Evolutionary conservation across 495 filamentous ascomycete species (phyloP).

Genomic region (Aspergillus sclerotioniger): DNA sequence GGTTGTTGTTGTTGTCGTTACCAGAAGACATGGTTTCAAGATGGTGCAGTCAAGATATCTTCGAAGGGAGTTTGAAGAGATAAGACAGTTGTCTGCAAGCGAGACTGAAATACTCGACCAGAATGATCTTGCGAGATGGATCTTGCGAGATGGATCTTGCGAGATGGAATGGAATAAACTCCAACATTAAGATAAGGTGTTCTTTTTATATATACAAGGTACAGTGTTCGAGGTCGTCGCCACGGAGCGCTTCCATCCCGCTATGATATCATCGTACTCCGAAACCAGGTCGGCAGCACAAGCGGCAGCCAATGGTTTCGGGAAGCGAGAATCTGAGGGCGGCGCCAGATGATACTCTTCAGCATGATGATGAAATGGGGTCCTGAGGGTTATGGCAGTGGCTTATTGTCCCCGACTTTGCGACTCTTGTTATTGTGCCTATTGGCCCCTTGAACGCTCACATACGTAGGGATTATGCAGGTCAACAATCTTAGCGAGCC

Average conservation of each 20-base stretch:
- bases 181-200: background rate
- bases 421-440: background rate
- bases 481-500: background rate
- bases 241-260: background rate
- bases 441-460: background rate
- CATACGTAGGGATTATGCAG: background rate
- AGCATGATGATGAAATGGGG: background rate
- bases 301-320: background rate
- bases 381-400: background rate
- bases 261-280: background rate
- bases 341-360: background rate
- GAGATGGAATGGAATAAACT: background rate
- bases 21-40: background rate
- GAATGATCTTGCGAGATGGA: background rate
- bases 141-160: background rate
- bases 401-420: background rate
- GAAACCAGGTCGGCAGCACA: background rate
- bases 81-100: background rate
- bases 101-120: background rate
- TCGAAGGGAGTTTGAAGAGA: background rate
- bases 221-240: background rate
- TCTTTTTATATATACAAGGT: conserved; percentile 1
- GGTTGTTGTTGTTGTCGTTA: conserved; percentile 7
- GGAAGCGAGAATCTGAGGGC: background rate
- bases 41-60: background rate